Base-by-base conservation (phyloP, 176 grass and related monocot genomes). In the Pontederia crassipes region DNA sequence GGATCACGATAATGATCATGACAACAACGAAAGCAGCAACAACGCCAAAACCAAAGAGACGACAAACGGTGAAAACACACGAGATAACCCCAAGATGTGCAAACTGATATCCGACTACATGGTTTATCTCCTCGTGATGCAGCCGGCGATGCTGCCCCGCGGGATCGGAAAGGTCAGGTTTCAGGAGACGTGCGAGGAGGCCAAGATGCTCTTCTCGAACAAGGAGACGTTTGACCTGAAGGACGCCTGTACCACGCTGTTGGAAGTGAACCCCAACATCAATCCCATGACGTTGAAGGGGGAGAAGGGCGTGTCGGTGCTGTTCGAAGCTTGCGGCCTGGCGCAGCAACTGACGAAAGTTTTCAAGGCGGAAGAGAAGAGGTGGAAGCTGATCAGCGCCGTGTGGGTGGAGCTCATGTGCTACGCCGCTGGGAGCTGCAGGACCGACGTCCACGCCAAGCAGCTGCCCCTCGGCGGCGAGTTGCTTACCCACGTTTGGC, bases 151-250 rank as follows among this genome's bases (percentile, higher is more conserved):
- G 84, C 60, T 87, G 18, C 77, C 65, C 4, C 71, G 75, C 4
- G 65, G 84, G 48, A 75, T 87, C 28, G 75, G 79, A 35, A 78
- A 83, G 66, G 79, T 83, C 49, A 59, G 79, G 48, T 83, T 76
- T 53, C 58, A 70, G 0, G 79, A 87, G 64, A 83, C 84, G 28
- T 87, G 75, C 13, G 79, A 59, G 1, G 71, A 83, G 58, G 71
- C 84, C 61, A 79, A 63, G 61, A 79, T 58, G 64, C 75, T 87
- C 28, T 83, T 88, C 46, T 16, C 10, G 1, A 32, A 66, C 0
- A 47, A 49, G 5, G 28, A 4, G 18, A 4, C 12, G 12, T 11
- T 2, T 53, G 13, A 0, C 13, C 1, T 53, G 14, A 11, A 50
- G 17, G 9, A 51, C 1, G 70, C 8, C 24, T 73, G 48, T 51